Conservation (phyloP, 441 rosid species). For the Gossypium trilobum region DNA sequence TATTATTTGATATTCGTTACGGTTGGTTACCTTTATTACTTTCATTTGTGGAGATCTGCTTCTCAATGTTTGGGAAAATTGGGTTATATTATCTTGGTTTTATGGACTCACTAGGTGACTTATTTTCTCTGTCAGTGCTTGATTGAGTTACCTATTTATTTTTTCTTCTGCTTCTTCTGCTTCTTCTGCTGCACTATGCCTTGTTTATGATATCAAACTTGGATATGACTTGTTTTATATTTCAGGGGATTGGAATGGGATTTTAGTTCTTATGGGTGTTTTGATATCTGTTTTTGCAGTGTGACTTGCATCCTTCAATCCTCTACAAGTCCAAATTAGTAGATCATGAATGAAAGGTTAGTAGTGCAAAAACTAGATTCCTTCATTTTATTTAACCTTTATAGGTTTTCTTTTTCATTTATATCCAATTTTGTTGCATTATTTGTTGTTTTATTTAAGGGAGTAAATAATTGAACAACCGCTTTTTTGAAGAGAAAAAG, state of each 20-base stretch:
- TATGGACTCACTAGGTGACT: neutral
- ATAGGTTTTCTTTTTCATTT: neutral
- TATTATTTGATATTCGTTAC: neutral
- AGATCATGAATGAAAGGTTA: constrained; percentile 5
- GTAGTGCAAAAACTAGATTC: neutral
- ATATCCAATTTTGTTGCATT: neutral
- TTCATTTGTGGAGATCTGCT: neutral
- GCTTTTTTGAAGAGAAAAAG: neutral
- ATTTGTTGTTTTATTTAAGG: neutral
- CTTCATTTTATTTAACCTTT: neutral
- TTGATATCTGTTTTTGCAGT: constrained; percentile 33
- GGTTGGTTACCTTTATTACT: neutral
- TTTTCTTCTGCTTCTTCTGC: neutral
- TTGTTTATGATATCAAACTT: neutral
- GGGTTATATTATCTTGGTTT: neutral
- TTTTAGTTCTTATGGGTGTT: constrained; percentile 17
- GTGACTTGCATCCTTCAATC: constrained; percentile 67
- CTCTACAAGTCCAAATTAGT: neutral
- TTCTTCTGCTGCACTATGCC: neutral
- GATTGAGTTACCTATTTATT: neutral
- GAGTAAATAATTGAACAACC: neutral
- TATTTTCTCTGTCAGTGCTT: neutral
- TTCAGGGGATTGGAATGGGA: neutral
- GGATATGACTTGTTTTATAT: neutral
- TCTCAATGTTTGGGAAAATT: neutral